phyloP scores from a whole-genome alignment of 768 basidiomycete species.

The Coprinopsis sp. region DNA sequence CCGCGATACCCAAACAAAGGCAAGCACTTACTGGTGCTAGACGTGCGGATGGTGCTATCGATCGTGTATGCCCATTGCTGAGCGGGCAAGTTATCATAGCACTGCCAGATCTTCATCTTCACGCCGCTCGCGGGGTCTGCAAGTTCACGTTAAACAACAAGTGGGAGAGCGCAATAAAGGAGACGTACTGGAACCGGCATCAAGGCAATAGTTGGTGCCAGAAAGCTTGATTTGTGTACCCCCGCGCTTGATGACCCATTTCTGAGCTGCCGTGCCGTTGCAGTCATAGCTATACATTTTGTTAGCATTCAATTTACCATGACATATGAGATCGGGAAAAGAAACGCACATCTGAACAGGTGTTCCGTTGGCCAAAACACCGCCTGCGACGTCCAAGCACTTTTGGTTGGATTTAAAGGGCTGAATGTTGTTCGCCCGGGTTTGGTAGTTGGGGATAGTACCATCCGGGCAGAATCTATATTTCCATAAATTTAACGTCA shows the following conservation, averaged over 20 bases:
- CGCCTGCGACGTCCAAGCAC: constrained; percentile 28
- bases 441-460: constrained; percentile 14
- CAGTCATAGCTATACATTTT: constrained; percentile 17
- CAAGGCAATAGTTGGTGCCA: constrained; percentile 15
- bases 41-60: constrained; percentile 10
- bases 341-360: constrained; percentile 26
- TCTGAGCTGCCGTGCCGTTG: constrained; percentile 13
- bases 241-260: constrained; percentile 15
- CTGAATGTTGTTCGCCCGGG: constrained; percentile 18
- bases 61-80: constrained; percentile 17
- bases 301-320: neutral
- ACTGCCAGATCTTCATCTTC: constrained; percentile 22
- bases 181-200: constrained; percentile 13
- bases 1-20: neutral
- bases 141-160: neutral
- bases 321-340: neutral
- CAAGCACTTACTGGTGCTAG: constrained; percentile 10
- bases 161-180: neutral
- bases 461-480: constrained; percentile 24
- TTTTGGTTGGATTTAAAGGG: constrained; percentile 14
- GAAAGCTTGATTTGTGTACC: constrained; percentile 13
- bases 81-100: constrained; percentile 14
- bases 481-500: neutral
- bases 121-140: constrained; percentile 17
- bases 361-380: constrained; percentile 20